Conservation (phyloP, 805 yeast species). For the Kodamaea leandrae region DNA sequence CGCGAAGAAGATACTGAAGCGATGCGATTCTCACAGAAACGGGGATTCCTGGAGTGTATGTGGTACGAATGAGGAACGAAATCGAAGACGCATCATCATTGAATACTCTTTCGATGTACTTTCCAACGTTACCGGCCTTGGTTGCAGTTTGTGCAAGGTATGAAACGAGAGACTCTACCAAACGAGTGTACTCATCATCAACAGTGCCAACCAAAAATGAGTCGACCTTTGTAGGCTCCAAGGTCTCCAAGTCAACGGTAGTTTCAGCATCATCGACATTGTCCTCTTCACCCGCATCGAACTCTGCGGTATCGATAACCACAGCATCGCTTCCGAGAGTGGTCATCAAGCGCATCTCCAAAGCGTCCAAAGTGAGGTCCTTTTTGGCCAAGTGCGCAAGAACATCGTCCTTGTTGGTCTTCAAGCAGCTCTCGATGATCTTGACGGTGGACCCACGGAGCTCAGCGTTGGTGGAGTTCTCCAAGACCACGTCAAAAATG, state of each 20-base stretch:
- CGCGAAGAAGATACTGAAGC: conserved; percentile 38
- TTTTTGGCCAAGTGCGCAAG: conserved; percentile 16
- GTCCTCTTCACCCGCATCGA: conserved; percentile 19
- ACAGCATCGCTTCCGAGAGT: conserved; percentile 45
- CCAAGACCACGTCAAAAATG: conserved; percentile 16
- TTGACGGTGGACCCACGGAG: conserved; percentile 17
- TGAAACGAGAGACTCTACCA: conserved; percentile 41
- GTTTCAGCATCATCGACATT: conserved; percentile 21
- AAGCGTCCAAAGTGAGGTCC: conserved; percentile 27
- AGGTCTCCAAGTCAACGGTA: not conserved
- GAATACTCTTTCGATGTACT: conserved; percentile 1
- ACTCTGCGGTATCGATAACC: conserved; percentile 28
- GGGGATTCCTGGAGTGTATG: conserved; percentile 60
- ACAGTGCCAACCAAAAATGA: conserved; percentile 37
- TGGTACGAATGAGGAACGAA: conserved; percentile 59
- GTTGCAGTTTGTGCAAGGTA: conserved; percentile 6
- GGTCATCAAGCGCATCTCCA: conserved; percentile 62
- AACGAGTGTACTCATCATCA: conserved; percentile 39
- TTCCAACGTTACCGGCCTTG: not conserved
- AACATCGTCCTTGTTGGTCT: conserved; percentile 21
- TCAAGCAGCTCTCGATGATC: conserved; percentile 23
- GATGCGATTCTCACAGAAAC: conserved; percentile 52
- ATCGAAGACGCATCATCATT: conserved; percentile 36
- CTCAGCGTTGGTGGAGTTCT: conserved; percentile 15
- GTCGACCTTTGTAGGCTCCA: conserved; percentile 8